phyloP scores from a whole-genome alignment of 2,329 filamentous ascomycete species.

The Akanthomyces dipterigenus region DNA sequence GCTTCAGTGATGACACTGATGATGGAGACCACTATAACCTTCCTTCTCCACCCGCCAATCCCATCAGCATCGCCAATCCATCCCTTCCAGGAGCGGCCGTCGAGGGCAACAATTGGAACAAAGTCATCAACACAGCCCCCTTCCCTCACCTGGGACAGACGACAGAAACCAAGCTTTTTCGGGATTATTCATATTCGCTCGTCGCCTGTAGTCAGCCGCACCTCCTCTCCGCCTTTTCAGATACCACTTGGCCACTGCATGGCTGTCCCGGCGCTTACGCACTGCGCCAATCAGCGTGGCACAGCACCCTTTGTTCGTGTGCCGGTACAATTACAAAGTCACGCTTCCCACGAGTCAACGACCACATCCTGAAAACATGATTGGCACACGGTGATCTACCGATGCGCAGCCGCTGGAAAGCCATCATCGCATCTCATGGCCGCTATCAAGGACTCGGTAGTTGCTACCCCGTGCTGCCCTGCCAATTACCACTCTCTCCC shows the following conservation, averaged over 20 bases:
- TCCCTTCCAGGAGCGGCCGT: background rate
- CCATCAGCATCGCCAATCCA: background rate
- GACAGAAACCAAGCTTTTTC: background rate
- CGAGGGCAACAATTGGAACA: too few species aligned
- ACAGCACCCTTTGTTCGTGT: background rate
- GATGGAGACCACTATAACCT: constrained; percentile 1
- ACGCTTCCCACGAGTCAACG: background rate
- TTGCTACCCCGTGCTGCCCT: background rate
- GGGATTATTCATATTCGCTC: background rate
- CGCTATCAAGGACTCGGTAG: background rate
- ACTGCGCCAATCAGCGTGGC: constrained; percentile 5
- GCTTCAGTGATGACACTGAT: background rate
- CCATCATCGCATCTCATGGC: background rate
- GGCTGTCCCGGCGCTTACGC: background rate
- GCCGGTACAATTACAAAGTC: background rate
- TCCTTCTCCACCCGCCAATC: background rate
- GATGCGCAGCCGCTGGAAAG: background rate
- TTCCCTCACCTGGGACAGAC: too few species aligned
- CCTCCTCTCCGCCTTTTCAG: background rate
- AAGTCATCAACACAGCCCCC: background rate
- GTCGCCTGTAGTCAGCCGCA: background rate
- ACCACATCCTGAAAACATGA: background rate
- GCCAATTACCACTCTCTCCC: background rate
- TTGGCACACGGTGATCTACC: background rate
- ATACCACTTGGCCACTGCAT: background rate